These are phyloP conservation scores for Lactifluus volemus DNA, from an alignment of 768 basidiomycete species.

Conservation along the genomic window DNA sequence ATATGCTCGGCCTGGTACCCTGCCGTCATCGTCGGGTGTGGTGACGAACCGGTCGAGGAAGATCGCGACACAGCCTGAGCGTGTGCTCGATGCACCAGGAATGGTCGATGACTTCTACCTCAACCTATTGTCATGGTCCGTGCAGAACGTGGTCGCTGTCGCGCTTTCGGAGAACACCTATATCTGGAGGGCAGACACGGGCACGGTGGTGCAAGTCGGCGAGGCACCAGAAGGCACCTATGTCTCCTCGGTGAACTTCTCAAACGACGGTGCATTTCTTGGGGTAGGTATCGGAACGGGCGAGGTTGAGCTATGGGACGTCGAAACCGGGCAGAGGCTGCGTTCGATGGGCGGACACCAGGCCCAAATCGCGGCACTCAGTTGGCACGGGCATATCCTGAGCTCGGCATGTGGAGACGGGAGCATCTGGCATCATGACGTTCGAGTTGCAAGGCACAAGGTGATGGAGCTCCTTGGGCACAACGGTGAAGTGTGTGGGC, in stretches of 20 bases:
- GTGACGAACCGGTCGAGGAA: constrained; percentile 66
- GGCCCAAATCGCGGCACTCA: constrained; percentile 72
- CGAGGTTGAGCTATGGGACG: constrained; percentile 93
- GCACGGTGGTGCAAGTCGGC: constrained; percentile 68
- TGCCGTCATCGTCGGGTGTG: constrained; percentile 55
- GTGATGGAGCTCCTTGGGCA: constrained; percentile 83
- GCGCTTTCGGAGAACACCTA: constrained; percentile 82
- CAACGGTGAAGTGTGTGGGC: constrained; percentile 86
- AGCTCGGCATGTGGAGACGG: constrained; percentile 89
- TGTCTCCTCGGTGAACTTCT: constrained; percentile 71
- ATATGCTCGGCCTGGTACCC: constrained; percentile 56
- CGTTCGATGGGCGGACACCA: constrained; percentile 89
- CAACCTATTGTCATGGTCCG: constrained; percentile 87
- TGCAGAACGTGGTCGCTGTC: constrained; percentile 80
- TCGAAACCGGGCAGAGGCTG: constrained; percentile 65
- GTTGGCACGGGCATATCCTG: constrained; percentile 83
- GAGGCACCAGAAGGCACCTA: constrained; percentile 71
- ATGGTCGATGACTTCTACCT: constrained; percentile 96
- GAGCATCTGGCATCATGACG: constrained; percentile 95
- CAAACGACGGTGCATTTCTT: constrained; percentile 71
- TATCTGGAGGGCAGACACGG: constrained; percentile 90
- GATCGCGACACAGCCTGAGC: constrained; percentile 79
- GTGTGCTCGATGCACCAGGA: constrained; percentile 93
- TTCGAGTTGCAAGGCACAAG: constrained; percentile 67
- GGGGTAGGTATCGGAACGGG: constrained; percentile 76